Evolutionary conservation across 2,329 filamentous ascomycete genomes (phyloP), one percentile per base, ranked within the genome.

Genomic region (Xylaria sp.): DNA sequence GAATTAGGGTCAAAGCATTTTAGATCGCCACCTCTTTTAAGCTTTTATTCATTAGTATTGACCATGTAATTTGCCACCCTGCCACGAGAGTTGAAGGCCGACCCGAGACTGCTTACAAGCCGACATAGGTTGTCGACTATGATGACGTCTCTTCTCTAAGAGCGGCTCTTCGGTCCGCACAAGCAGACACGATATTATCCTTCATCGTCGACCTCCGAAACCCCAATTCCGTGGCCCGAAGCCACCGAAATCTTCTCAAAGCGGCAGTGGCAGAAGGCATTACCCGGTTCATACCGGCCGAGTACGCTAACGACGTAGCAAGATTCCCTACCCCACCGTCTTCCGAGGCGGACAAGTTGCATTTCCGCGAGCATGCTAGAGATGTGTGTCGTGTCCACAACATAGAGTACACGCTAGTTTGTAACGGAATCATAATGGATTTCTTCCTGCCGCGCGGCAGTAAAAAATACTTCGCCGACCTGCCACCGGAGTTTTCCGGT

Each of bases 131-230:
- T 12, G 48, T 61, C 27, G 21, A 61, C 39, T 66, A 57, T 42
- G 32, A 61, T 39, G 34, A 56, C 17, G 4, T 60, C n/a, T 8
- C 34, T 34, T 47, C 47, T 19, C 55, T 64, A 14, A 27, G 30
- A 39, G 30, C 57, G 6, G 57, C n/a, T 12, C 30, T 61, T 30
- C n/a, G 14, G 8, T 55, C 34, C 24, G 34, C 24, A 21, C 19
- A 54, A 24, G 55, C 56, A 14, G 63, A 65, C 17, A 48, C 27
- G 9, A 8, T 65, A 2, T 7, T 61, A 19, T 61, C 48, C 4
- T 65, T 50, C 39, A 56, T 65, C 21, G 55, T 59, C 4, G 56
- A 32, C 7, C 17, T 47, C 9, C 19, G 30, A 34, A 39, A 36
- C 11, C 30, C 30, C 2, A 11, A n/a, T 11, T 4, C 21, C 30